Base-by-base conservation (phyloP, 176 grass and related monocot species). In the Oryza coarctata region DNA sequence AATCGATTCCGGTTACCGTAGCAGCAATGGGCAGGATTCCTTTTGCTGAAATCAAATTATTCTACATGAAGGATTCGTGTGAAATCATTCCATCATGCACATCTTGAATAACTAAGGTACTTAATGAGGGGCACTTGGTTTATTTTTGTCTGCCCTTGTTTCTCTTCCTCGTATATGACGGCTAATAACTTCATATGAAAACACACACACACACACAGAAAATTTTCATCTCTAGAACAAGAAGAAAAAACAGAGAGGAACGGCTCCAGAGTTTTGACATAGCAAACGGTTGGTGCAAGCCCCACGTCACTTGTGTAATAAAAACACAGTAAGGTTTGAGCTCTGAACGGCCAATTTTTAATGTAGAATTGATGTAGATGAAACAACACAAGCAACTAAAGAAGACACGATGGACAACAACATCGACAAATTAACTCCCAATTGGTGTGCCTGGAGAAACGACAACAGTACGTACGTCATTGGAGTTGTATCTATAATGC, bases 381-480 rank as follows among this genome's bases (percentile, higher is more conserved):
- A 60, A 60, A 60, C 55, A 23, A 25, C 55, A 23, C 18, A 55
- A 55, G 49, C 49, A 55, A 55, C 49, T 39, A 39, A 39, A 39
- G 38, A 38, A 39, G 49, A 55, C 49, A 8, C 49, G 7, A 63
- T 40, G 64, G 50, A 50, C 17, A 50, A 55, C 15, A 39, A 11
- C 57, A 18, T 66, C n/a, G 71, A 75, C 61, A 75, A 22, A 55
- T 55, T 55, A 75, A 60, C 63, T 52, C 40, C 71, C 7, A 75
- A 3, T 28, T n/a, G 36, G 55, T 36, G 58, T 27, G 85, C 63
- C 29, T 22, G 29, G n/a, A 36, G 62, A 60, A 61, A 73, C 17
- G 83, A 65, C 68, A 72, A 78, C 28, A 47, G 5, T 0, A 65
- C 27, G 41, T 71, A 71, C 23, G 50, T 61, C 35, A 77, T 61